Conservation (phyloP, 2,329 filamentous ascomycete genomes). For the Huntiella moniliformis region DNA sequence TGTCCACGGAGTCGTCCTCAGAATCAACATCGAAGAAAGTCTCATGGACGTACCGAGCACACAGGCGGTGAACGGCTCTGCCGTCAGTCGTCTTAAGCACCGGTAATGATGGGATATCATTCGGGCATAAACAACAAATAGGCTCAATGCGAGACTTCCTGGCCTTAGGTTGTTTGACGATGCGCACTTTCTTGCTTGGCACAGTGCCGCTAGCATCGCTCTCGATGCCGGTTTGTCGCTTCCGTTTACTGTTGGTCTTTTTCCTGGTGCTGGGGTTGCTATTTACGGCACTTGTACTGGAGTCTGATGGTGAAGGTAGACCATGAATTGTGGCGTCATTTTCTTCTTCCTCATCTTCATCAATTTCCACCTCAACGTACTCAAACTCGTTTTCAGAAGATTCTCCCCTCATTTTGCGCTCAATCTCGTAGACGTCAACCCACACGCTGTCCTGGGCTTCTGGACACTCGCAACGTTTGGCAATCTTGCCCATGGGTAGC, state of each 20-base stretch:
- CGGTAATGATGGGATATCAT: conserved; percentile 64
- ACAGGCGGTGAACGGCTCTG: conserved; percentile 69
- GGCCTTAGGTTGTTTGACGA: conserved; percentile 46
- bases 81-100: conserved; percentile 79
- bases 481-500: conserved; percentile 86
- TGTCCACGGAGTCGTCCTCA: conserved; percentile 45
- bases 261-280: conserved; percentile 31
- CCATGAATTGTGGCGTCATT: conserved; percentile 44
- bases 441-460: conserved; percentile 93
- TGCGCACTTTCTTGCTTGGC: conserved; percentile 42
- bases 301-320: conserved; percentile 60
- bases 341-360: conserved; percentile 45
- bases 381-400: conserved; percentile 62
- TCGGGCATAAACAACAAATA: conserved; percentile 82
- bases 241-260: conserved; percentile 20
- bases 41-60: conserved; percentile 80
- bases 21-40: conserved; percentile 52
- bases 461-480: conserved; percentile 92
- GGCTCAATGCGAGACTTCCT: conserved; percentile 51
- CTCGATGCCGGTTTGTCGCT: conserved; percentile 29
- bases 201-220: conserved; percentile 19
- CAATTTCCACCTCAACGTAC: conserved; percentile 55
- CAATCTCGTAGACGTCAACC: conserved; percentile 92
- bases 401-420: conserved; percentile 67
- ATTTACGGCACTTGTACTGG: conserved; percentile 24